Percentiles rank a stretch among this genome's conserved stretches.
These are phyloP conservation scores for Mycena alexandri DNA, from an alignment of 768 basidiomycete genomes.

Conservation along the genomic window DNA sequence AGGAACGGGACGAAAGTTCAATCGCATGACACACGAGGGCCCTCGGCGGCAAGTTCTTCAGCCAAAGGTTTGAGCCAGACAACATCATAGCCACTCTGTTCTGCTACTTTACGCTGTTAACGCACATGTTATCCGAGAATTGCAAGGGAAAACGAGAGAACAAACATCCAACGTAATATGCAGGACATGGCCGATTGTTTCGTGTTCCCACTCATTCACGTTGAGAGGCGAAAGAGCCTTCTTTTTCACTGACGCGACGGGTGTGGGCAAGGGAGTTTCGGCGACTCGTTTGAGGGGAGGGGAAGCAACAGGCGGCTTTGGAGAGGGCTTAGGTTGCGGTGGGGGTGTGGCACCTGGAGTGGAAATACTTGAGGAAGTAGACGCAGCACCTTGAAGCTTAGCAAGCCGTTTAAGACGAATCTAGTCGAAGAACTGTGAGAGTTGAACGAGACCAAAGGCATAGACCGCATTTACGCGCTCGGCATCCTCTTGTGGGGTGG, in stretches of 20 bases:
- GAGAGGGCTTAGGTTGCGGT: constrained; percentile 54
- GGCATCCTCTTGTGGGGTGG: constrained; percentile 80
- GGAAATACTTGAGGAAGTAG: constrained; percentile 53
- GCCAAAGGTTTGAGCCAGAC: constrained; percentile 88
- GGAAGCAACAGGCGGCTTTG: constrained; percentile 46
- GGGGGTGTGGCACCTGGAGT: constrained; percentile 43
- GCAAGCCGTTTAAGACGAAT: constrained; percentile 94
- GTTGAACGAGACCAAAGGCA: constrained; percentile 1
- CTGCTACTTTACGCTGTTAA: constrained; percentile 67
- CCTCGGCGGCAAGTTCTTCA: constrained; percentile 75
- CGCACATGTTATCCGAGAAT: constrained; percentile 18
- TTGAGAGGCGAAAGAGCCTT: constrained; percentile 65
- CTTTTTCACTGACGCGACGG: constrained; percentile 60
- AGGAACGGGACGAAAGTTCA: neutral
- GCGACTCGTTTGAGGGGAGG: constrained; percentile 46
- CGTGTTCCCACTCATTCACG: constrained; percentile 78
- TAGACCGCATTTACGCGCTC: constrained; percentile 69
- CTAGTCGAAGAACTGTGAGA: constrained; percentile 54
- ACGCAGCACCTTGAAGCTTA: constrained; percentile 71
- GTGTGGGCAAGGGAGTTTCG: constrained; percentile 47
- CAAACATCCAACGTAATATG: constrained; percentile 85
- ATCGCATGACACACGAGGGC: constrained; percentile 45
- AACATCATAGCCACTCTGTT: constrained; percentile 71
- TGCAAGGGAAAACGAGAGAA: constrained; percentile 27
- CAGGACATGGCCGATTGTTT: constrained; percentile 75